phyloP scores from a whole-genome alignment of 1,139 yeast species.

The Saccharomyces hybrid region DNA sequence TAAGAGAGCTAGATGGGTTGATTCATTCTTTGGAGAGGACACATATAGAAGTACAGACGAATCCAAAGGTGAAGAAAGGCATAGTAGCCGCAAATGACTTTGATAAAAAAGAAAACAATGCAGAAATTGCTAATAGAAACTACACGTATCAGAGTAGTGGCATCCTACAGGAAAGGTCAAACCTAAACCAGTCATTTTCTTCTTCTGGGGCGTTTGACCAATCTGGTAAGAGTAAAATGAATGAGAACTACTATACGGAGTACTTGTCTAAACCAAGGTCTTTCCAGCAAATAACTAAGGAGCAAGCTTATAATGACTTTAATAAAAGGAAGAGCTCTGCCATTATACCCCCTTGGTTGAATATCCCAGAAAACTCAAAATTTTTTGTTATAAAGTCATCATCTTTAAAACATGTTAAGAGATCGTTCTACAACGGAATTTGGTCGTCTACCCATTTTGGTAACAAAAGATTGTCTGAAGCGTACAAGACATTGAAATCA shows the following conservation, averaged over 20 bases:
- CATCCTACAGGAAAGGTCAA: background rate
- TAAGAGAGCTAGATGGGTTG: constrained; percentile 15
- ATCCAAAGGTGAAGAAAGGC: background rate
- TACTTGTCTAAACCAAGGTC: background rate
- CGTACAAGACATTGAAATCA: constrained; percentile 26
- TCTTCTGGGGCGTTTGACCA: background rate
- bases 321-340: constrained; percentile 11
- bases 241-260: background rate
- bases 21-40: constrained; percentile 1
- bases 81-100: background rate
- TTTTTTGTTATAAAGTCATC: constrained; percentile 54
- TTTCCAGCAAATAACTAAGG: background rate
- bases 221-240: background rate
- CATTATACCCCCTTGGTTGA: constrained; percentile 21
- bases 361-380: constrained; percentile 33
- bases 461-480: constrained; percentile 43
- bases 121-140: background rate
- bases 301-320: background rate
- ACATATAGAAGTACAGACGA: constrained; percentile 1
- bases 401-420: constrained; percentile 41
- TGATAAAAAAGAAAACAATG: background rate
- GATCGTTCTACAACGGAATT: constrained; percentile 43
- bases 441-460: constrained; percentile 60
- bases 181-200: background rate
- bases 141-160: background rate